Conservation (phyloP, 495 filamentous ascomycete species). For the Talaromyces proteolyticus region DNA sequence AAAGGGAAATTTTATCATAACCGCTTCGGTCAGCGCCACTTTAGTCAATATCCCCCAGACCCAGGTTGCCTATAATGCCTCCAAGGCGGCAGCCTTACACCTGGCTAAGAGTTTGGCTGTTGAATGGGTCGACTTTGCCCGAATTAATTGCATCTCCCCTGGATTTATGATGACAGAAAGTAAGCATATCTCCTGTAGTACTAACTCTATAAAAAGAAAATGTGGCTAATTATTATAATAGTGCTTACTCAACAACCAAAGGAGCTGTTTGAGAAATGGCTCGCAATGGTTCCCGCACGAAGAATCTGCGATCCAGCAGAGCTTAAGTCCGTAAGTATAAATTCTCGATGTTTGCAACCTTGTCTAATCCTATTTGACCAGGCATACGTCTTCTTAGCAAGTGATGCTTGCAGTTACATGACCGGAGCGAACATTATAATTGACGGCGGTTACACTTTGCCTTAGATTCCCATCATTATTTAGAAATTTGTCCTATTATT, state of each 20-base stretch:
- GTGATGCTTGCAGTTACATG: slow-evolving; percentile 30
- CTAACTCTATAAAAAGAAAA: not conserved
- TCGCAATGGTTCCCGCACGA: slow-evolving; percentile 20
- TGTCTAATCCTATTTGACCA: slow-evolving; percentile 2
- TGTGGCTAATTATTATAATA: not conserved
- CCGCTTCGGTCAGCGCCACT: slow-evolving; percentile 32
- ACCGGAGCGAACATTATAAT: slow-evolving; percentile 26
- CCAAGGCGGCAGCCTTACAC: slow-evolving; percentile 27
- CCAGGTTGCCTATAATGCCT: slow-evolving; percentile 32
- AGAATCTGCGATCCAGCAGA: slow-evolving; percentile 20
- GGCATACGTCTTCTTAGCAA: slow-evolving; percentile 25
- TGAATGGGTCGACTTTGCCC: slow-evolving; percentile 27
- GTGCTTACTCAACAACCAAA: slow-evolving; percentile 7
- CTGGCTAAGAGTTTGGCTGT: slow-evolving; percentile 20
- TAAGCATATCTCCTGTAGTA: not conserved
- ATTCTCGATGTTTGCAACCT: not conserved
- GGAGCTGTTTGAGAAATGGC: slow-evolving; percentile 21
- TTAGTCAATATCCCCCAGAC: slow-evolving; percentile 40
- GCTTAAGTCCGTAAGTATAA: slow-evolving; percentile 23
- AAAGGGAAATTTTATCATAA: slow-evolving; percentile 34
- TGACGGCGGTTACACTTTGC: slow-evolving; percentile 26
- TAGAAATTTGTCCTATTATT: no score
- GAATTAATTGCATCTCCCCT: slow-evolving; percentile 34
- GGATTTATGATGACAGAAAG: slow-evolving; percentile 21
- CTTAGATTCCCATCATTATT: slow-evolving; percentile 4